Conservation (phyloP, 805 yeast species). For the Spathaspora arborariae region DNA sequence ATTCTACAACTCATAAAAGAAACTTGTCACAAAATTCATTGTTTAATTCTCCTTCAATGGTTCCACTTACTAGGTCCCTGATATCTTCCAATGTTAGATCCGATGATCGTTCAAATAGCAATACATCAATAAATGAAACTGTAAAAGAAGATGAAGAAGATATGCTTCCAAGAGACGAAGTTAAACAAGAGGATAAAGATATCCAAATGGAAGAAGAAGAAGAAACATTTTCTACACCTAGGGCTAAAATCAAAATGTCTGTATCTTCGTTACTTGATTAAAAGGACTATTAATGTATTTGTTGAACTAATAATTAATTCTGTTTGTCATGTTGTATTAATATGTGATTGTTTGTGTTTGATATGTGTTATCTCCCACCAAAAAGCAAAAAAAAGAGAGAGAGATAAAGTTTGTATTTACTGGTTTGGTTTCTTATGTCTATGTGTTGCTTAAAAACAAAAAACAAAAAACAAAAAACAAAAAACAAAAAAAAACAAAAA, state of each 20-base stretch:
- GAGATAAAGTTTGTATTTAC: too few species aligned
- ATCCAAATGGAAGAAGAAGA: neutral
- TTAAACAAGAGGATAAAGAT: conserved; percentile 10
- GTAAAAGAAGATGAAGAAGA: conserved; percentile 5
- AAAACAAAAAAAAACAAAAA: too few species aligned
- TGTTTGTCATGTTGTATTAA: neutral
- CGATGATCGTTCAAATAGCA: conserved; percentile 1
- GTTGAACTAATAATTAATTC: too few species aligned
- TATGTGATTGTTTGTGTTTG: neutral
- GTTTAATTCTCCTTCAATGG: conserved; percentile 24
- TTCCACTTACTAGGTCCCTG: conserved; percentile 22
- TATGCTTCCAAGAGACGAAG: conserved; percentile 1
- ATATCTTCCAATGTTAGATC: conserved; percentile 12
- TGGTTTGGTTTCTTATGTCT: too few species aligned
- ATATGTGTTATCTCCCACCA: too few species aligned
- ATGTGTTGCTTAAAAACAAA: too few species aligned
- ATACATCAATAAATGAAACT: conserved; percentile 4
- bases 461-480: too few species aligned
- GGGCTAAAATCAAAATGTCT: conserved; percentile 24
- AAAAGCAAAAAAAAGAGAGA: too few species aligned
- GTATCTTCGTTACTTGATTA: conserved; percentile 32
- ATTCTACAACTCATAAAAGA: conserved; percentile 19
- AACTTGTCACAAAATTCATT: conserved; percentile 25
- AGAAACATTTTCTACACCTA: conserved; percentile 2
- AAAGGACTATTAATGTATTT: too few species aligned